phyloP scores from a whole-genome alignment of 805 yeast genomes.

The Torulaspora gathmanii region DNA sequence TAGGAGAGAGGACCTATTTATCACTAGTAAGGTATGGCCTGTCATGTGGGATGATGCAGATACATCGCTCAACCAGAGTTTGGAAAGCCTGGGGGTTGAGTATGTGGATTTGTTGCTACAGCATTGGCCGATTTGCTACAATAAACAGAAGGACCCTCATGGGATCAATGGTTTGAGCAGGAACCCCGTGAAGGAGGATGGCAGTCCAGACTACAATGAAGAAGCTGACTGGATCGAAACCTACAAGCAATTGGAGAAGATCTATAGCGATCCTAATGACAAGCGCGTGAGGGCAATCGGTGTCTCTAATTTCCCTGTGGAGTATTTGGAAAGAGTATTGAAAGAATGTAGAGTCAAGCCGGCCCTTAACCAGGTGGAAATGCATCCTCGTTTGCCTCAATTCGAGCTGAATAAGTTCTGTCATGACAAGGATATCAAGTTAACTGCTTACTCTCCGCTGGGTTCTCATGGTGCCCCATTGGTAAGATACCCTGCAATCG shows the following conservation, averaged over 20 bases:
- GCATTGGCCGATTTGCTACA: conserved; percentile 68
- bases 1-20: conserved; percentile 55
- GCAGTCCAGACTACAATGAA: conserved; percentile 33
- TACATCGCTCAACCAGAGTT: conserved; percentile 51
- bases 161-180: conserved; percentile 23
- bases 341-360: conserved; percentile 47
- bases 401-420: conserved; percentile 50
- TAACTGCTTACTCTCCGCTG: conserved; percentile 58
- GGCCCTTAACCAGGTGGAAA: conserved; percentile 57
- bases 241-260: conserved; percentile 47
- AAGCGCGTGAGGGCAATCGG: conserved; percentile 50
- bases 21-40: conserved; percentile 71
- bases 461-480: conserved; percentile 67
- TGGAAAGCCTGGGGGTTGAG: conserved; percentile 58
- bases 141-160: conserved; percentile 23
- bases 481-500: conserved; percentile 46
- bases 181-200: conserved; percentile 35
- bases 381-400: conserved; percentile 72
- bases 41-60: conserved; percentile 48
- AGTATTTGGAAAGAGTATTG: conserved; percentile 39
- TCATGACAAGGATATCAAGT: conserved; percentile 46
- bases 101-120: conserved; percentile 72
- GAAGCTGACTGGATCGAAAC: conserved; percentile 46
- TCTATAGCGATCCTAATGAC: conserved; percentile 36
- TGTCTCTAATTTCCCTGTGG: conserved; percentile 49